Percentiles rank a stretch among this genome's conserved stretches.
These are phyloP conservation scores for Austroboletus novae-zelandiae DNA, from an alignment of 1,284 basidiomycete genomes.

Conservation along the genomic window DNA sequence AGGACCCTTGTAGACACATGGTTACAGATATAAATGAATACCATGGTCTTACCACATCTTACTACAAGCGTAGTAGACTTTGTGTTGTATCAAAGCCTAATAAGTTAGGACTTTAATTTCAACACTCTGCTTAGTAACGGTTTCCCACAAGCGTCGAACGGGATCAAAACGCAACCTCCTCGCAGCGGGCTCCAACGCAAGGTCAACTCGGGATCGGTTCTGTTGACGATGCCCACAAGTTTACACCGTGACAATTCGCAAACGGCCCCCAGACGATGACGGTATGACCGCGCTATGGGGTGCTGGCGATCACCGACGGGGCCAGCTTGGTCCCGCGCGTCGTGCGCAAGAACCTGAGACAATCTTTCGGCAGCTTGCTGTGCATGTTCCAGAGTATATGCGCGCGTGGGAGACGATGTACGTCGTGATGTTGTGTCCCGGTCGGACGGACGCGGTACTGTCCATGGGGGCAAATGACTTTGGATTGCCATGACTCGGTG, in stretches of 20 bases:
- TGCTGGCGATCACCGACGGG: slow-evolving; percentile 57
- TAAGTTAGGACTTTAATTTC: too few species aligned
- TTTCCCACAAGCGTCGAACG: too few species aligned
- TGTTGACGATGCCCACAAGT: slow-evolving; percentile 25
- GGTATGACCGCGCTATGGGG: slow-evolving; percentile 56
- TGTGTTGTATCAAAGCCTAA: too few species aligned
- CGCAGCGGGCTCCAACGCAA: slow-evolving; percentile 32
- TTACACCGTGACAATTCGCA: slow-evolving; percentile 26
- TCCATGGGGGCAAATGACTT: slow-evolving; percentile 84
- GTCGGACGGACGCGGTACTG: slow-evolving; percentile 59
- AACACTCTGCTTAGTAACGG: too few species aligned
- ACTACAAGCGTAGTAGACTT: too few species aligned
- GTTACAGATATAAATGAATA: too few species aligned
- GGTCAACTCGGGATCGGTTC: slow-evolving; percentile 32
- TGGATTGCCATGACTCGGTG: slow-evolving; percentile 68
- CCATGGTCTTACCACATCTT: too few species aligned
- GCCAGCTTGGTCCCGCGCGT: slow-evolving; percentile 54
- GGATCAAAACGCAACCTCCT: slow-evolving; percentile 15
- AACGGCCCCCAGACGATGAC: slow-evolving; percentile 6
- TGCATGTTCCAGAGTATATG: slow-evolving; percentile 38
- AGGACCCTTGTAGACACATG: too few species aligned
- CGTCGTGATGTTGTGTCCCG: slow-evolving; percentile 49
- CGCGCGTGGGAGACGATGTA: slow-evolving; percentile 82
- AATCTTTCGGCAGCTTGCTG: slow-evolving; percentile 48
- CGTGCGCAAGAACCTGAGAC: slow-evolving; percentile 12